Conservation (phyloP, 75 land plant species). For the Chamaecyparis obtusa region DNA sequence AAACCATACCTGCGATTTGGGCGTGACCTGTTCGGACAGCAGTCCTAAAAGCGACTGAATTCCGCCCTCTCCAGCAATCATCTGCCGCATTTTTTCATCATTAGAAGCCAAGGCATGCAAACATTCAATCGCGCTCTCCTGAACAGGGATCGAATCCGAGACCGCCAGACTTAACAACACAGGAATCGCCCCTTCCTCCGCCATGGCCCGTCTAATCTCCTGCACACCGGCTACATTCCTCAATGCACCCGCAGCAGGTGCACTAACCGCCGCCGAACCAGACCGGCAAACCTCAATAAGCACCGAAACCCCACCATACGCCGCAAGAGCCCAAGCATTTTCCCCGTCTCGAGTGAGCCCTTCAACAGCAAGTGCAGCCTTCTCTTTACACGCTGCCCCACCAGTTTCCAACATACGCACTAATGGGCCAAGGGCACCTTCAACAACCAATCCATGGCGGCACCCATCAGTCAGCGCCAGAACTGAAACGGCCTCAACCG, state of each 20-base stretch:
- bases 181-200: constrained; percentile 68
- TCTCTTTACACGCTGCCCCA: constrained; percentile 32
- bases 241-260: constrained; percentile 51
- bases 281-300: constrained; percentile 57
- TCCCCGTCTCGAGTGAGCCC: constrained; percentile 53
- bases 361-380: constrained; percentile 59
- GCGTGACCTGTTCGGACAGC: constrained; percentile 31
- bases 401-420: constrained; percentile 72
- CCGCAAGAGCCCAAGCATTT: constrained; percentile 67
- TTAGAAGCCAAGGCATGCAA: constrained; percentile 42
- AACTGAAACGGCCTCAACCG: constrained; percentile 43
- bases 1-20: constrained; percentile 19
- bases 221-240: constrained; percentile 51
- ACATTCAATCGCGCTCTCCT: constrained; percentile 51
- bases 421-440: constrained; percentile 67
- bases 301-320: constrained; percentile 65
- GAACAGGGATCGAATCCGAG: constrained; percentile 30
- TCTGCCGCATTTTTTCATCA: constrained; percentile 34
- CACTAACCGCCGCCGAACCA: constrained; percentile 36
- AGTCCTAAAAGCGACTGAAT: constrained; percentile 47
- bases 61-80: constrained; percentile 45
- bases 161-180: constrained; percentile 44
- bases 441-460: constrained; percentile 49
- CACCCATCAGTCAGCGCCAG: constrained; percentile 49
- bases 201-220: constrained; percentile 40